Conservation (phyloP, 2,329 filamentous ascomycete species). For the Paecilomyces niveus region DNA sequence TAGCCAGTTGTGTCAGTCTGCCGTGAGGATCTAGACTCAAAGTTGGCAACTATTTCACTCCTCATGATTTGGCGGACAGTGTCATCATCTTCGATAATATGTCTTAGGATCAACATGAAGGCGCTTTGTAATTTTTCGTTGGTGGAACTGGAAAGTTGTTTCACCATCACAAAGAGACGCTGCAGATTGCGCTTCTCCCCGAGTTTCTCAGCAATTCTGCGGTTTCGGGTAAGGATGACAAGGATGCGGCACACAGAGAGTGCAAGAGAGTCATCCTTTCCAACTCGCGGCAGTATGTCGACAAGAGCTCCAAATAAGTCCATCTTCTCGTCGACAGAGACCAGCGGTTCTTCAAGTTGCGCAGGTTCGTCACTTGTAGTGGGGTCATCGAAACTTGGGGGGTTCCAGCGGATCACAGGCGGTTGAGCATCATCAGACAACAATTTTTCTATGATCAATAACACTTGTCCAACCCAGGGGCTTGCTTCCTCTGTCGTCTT, state of each 20-base stretch:
- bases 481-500: conserved; percentile 70
- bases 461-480: conserved; percentile 84
- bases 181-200: conserved; percentile 86
- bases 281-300: conserved; percentile 74
- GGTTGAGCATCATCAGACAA: conserved; percentile 86
- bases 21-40: conserved; percentile 54
- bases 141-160: conserved; percentile 75
- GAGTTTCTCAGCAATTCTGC: conserved; percentile 65
- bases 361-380: conserved; percentile 49
- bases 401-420: conserved; percentile 62
- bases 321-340: conserved; percentile 60
- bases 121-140: conserved; percentile 67
- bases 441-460: conserved; percentile 83
- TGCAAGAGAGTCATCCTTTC: conserved; percentile 79
- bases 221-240: conserved; percentile 77
- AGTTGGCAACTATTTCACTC: conserved; percentile 73
- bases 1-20: conserved; percentile 65
- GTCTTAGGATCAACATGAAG: conserved; percentile 80
- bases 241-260: conserved; percentile 76
- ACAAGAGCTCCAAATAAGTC: conserved; percentile 70
- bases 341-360: conserved; percentile 52
- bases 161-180: conserved; percentile 88
- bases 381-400: conserved; percentile 41
- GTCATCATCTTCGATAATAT: conserved; percentile 90
- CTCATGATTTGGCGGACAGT: conserved; percentile 88